phyloP scores from a whole-genome alignment of 1,284 basidiomycete genomes.

The Mycosarcoma mackinlayi region DNA sequence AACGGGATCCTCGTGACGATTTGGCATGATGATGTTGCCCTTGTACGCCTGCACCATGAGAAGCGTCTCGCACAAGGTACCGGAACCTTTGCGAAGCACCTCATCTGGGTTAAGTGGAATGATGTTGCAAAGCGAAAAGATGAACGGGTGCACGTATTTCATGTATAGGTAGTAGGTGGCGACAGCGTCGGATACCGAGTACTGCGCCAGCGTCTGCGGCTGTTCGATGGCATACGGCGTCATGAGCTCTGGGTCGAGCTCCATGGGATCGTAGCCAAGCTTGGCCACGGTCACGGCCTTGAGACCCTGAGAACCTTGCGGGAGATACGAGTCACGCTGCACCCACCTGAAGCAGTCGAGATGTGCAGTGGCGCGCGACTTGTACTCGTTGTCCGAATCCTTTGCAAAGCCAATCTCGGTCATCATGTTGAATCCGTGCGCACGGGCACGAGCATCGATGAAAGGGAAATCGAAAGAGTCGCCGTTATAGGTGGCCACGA shows the following conservation, averaged over 20 bases:
- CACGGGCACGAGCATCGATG: slow-evolving; percentile 85
- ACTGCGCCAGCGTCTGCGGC: slow-evolving; percentile 92
- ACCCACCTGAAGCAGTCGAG: slow-evolving; percentile 99
- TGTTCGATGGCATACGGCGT: slow-evolving; percentile 99
- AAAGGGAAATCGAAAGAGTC: slow-evolving; percentile 99
- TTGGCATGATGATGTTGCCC: slow-evolving; percentile 95
- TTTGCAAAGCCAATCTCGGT: slow-evolving; percentile 91
- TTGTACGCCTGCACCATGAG: slow-evolving; percentile 98
- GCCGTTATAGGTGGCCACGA: slow-evolving; percentile 98
- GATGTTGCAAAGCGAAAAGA: slow-evolving; percentile 99
- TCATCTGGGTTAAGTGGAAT: slow-evolving; percentile 98
- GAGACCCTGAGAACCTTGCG: slow-evolving; percentile 96
- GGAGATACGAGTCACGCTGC: slow-evolving; percentile 98
- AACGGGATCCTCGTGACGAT: slow-evolving; percentile 91
- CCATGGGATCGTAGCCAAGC: slow-evolving; percentile 95
- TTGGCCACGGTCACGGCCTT: slow-evolving; percentile 98
- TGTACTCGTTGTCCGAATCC: slow-evolving; percentile 95
- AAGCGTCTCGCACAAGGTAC: slow-evolving; percentile 95
- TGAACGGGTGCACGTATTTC: slow-evolving; percentile 99
- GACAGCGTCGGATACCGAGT: slow-evolving; percentile 99
- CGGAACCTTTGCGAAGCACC: slow-evolving; percentile 93
- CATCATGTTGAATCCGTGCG: slow-evolving; percentile 96
- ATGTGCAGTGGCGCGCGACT: slow-evolving; percentile 90
- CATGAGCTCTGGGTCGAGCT: slow-evolving; percentile 98
- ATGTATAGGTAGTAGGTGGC: slow-evolving; percentile 99